These are phyloP conservation scores for Saccharomycopsis sp. DNA, from an alignment of 805 yeast species.

Conservation along the genomic window DNA sequence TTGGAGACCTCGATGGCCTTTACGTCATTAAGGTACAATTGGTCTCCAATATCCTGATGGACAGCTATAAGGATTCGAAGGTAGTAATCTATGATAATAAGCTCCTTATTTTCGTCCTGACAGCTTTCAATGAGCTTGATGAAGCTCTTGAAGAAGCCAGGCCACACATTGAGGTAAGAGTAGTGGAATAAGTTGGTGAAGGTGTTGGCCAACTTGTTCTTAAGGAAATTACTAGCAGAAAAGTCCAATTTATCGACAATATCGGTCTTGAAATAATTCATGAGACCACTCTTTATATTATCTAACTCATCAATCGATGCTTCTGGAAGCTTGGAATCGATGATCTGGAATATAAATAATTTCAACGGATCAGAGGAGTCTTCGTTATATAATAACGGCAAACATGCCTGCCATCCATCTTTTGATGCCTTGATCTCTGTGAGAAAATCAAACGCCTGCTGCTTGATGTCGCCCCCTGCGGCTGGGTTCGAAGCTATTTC, in stretches of 20 bases:
- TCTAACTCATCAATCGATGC: conserved; percentile 26
- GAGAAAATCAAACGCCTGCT: conserved; percentile 51
- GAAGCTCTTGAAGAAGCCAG: conserved; percentile 44
- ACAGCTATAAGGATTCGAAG: conserved; percentile 65
- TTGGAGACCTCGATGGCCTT: conserved; percentile 60
- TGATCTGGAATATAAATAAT: conserved; percentile 65
- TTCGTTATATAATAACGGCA: conserved; percentile 37
- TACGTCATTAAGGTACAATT: conserved; percentile 60
- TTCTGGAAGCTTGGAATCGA: conserved; percentile 47
- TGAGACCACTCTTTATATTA: conserved; percentile 24
- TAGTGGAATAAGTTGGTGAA: conserved; percentile 46
- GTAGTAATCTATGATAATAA: conserved; percentile 56
- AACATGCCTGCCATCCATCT: conserved; percentile 50
- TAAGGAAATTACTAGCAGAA: conserved; percentile 30
- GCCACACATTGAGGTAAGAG: conserved; percentile 44
- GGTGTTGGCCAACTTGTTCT: conserved; percentile 53
- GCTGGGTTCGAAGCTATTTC: conserved; percentile 71
- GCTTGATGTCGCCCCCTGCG: conserved; percentile 53
- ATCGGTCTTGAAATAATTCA: conserved; percentile 18
- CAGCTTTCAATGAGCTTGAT: conserved; percentile 31
- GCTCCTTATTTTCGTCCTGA: conserved; percentile 25
- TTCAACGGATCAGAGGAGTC: conserved; percentile 47
- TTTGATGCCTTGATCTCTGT: conserved; percentile 46
- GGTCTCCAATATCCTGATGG: conserved; percentile 92
- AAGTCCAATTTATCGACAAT: conserved; percentile 6